phyloP scores from a whole-genome alignment of 2,329 filamentous ascomycete genomes.

The Pseudocercospora pini-densiflorae region DNA sequence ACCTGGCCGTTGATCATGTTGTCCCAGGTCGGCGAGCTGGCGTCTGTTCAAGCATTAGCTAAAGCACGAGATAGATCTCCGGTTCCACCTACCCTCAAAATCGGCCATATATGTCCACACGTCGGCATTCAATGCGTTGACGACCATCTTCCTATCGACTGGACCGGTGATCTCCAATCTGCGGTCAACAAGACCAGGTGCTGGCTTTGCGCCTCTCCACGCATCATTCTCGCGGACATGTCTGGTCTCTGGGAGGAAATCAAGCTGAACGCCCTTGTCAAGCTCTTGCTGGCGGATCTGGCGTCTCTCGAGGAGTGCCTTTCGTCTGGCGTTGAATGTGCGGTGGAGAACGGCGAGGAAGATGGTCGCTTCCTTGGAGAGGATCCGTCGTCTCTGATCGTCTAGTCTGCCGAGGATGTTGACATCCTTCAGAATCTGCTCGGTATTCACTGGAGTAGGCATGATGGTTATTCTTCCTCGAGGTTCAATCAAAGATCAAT shows the following conservation, averaged over 20 bases:
- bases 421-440: constrained; percentile 84
- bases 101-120: constrained; percentile 99
- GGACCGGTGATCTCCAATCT: constrained; percentile 97
- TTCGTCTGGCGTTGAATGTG: constrained; percentile 89
- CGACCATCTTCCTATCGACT: constrained; percentile 98
- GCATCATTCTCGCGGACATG: constrained; percentile 92
- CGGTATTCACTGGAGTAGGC: constrained; percentile 44
- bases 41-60: constrained; percentile 63
- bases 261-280: constrained; percentile 83
- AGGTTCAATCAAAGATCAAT: not conserved
- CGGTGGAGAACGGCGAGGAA: constrained; percentile 95
- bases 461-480: constrained; percentile 21
- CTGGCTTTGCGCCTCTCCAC: constrained; percentile 91
- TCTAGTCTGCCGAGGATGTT: constrained; percentile 79
- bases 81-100: constrained; percentile 77
- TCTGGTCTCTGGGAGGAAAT: constrained; percentile 95
- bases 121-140: constrained; percentile 93
- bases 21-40: constrained; percentile 94
- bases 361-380: constrained; percentile 85
- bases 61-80: not conserved
- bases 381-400: constrained; percentile 83
- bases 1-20: constrained; percentile 99
- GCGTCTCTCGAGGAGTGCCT: constrained; percentile 85
- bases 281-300: constrained; percentile 88
- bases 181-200: constrained; percentile 89